These are phyloP conservation scores for Ulmus americana DNA, from an alignment of 331 rosid species.

Conservation along the genomic window DNA sequence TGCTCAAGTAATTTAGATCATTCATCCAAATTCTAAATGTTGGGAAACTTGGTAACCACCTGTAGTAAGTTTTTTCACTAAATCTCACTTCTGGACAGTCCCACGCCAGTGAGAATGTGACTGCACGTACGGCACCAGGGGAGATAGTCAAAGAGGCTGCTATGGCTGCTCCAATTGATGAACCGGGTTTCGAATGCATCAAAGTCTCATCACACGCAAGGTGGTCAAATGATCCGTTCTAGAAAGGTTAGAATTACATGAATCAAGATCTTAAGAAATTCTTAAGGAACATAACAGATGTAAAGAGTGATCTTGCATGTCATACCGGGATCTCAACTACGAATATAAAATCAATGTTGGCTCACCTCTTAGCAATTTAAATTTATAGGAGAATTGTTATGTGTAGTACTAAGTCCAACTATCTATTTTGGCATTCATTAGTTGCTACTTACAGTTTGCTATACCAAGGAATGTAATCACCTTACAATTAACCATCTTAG, in stretches of 20 bases:
- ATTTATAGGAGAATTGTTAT: no score
- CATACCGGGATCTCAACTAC: no score
- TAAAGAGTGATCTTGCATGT: no score
- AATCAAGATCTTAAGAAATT: neutral
- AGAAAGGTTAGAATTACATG: neutral
- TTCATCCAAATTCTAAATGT: neutral
- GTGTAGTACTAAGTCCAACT: no score
- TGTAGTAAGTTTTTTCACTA: slow-evolving; percentile 9
- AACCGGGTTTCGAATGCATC: slow-evolving; percentile 11
- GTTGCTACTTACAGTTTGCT: no score
- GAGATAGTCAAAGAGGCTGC: slow-evolving; percentile 19
- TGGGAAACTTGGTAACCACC: slow-evolving; percentile 5
- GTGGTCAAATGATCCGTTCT: slow-evolving; percentile 14
- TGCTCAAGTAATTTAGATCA: neutral
- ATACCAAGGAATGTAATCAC: no score
- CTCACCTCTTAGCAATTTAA: no score
- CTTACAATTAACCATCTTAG: no score
- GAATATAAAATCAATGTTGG: no score
- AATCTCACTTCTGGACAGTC: slow-evolving; percentile 23
- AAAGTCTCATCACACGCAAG: neutral
- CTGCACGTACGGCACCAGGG: slow-evolving; percentile 3
- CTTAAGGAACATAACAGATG: no score
- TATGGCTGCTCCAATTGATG: slow-evolving; percentile 18
- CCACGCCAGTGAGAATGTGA: slow-evolving; percentile 19
- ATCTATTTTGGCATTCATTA: no score